Evolutionary conservation across 441 rosid species (phyloP).

Genomic region (Pelargonium citronellum): DNA sequence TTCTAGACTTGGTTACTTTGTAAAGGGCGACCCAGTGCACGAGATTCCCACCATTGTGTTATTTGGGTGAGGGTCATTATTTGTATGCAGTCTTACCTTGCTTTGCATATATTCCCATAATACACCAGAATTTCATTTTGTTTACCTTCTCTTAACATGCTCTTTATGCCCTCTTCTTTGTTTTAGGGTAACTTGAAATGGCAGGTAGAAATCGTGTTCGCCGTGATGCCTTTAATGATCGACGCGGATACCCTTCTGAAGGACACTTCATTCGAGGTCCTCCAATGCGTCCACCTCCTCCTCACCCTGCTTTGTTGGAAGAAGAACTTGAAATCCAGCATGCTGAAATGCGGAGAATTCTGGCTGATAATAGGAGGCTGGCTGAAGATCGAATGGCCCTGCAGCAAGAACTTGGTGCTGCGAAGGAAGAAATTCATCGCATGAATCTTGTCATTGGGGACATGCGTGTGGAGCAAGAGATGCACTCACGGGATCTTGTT

Average conservation of each 20-base stretch:
- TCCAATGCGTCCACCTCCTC: conserved; percentile 48
- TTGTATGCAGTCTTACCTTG: too few relatives aligned
- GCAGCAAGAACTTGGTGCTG: conserved; percentile 68
- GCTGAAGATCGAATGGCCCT: conserved; percentile 66
- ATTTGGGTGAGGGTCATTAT: too few relatives aligned
- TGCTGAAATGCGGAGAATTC: conserved; percentile 66
- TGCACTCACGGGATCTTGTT: conserved; percentile 58
- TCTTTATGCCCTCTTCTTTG: background rate
- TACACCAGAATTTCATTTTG: background rate
- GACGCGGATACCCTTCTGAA: conserved; percentile 60
- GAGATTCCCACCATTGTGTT: too few relatives aligned
- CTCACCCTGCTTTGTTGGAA: conserved; percentile 69
- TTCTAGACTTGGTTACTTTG: background rate
- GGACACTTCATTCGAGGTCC: conserved; percentile 62
- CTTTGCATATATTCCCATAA: background rate
- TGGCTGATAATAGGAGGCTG: conserved; percentile 67
- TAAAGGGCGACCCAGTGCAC: too few relatives aligned
- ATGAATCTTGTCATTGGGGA: conserved; percentile 61
- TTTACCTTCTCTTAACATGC: background rate
- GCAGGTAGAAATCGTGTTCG: conserved; percentile 72
- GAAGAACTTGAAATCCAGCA: conserved; percentile 86
- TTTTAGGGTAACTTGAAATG: conserved; percentile 41
- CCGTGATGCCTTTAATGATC: conserved; percentile 54
- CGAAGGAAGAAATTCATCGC: conserved; percentile 85
- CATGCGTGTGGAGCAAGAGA: conserved; percentile 64